Evolutionary conservation across 1,139 yeast genomes (phyloP).

Genomic region (Sugiyamaella xylanicola): DNA sequence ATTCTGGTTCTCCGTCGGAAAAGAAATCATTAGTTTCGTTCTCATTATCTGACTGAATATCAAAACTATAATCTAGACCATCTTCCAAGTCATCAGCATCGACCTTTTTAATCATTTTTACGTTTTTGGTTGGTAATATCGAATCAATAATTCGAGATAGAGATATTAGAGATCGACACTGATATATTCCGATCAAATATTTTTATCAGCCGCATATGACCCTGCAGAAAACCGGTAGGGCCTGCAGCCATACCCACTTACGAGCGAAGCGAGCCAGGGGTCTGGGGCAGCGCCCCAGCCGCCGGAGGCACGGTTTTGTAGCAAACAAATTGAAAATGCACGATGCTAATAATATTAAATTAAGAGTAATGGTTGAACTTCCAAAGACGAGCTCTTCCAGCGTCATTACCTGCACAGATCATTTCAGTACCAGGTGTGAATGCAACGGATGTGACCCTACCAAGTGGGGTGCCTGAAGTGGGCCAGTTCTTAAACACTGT

Average conservation of each 20-base stretch:
- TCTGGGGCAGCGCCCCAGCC: background rate
- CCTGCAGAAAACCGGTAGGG: background rate
- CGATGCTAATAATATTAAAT: conserved; percentile 3
- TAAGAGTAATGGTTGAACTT: conserved; percentile 68
- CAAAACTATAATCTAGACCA: conserved; percentile 61
- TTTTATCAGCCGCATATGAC: background rate
- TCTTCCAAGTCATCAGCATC: conserved; percentile 63
- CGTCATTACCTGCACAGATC: conserved; percentile 87
- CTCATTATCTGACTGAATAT: conserved; percentile 45
- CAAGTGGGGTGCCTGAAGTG: conserved; percentile 92
- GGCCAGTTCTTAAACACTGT: conserved; percentile 96
- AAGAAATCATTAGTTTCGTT: conserved; percentile 36
- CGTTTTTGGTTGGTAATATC: too few relatives aligned
- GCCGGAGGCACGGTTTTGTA: too few relatives aligned
- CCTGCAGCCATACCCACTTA: too few relatives aligned
- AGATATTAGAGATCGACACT: background rate
- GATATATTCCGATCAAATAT: background rate
- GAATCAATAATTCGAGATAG: too few relatives aligned
- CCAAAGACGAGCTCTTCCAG: conserved; percentile 90
- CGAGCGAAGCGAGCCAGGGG: background rate
- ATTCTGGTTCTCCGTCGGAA: conserved; percentile 27
- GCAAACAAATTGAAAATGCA: background rate
- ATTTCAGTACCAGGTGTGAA: conserved; percentile 83
- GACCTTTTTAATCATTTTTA: conserved; percentile 12
- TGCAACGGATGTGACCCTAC: conserved; percentile 80